Evolutionary conservation across 129 eudicot genomes (phyloP).

Genomic region (Kitagawia praeruptora): DNA sequence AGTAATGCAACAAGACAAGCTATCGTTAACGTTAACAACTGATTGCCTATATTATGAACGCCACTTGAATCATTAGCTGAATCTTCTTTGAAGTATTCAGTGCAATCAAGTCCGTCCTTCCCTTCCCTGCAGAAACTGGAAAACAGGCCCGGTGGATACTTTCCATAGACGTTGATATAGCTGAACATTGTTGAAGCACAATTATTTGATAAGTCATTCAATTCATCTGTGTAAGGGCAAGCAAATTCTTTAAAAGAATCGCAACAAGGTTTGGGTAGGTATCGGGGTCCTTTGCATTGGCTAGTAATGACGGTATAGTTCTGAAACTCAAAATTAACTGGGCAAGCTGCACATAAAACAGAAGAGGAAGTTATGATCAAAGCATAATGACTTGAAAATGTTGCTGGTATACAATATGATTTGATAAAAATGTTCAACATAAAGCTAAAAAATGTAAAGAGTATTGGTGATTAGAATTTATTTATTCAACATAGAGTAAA

Average conservation of each 20-base stretch:
- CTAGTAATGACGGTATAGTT: slow-evolving; percentile 62
- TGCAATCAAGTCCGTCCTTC: slow-evolving; percentile 50
- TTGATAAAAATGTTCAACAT: too few species aligned
- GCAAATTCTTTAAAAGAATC: slow-evolving; percentile 56
- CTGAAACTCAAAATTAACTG: slow-evolving; percentile 52
- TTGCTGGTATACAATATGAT: not conserved
- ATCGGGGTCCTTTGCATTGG: slow-evolving; percentile 64
- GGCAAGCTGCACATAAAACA: slow-evolving; percentile 48
- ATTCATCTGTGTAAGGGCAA: slow-evolving; percentile 44
- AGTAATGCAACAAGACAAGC: slow-evolving; percentile 18
- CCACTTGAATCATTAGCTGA: slow-evolving; percentile 17
- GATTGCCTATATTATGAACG: slow-evolving; percentile 3
- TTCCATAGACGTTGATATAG: slow-evolving; percentile 53
- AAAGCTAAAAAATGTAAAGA: too few species aligned
- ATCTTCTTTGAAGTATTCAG: slow-evolving; percentile 31
- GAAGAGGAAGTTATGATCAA: not conserved
- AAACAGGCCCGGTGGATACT: slow-evolving; percentile 59
- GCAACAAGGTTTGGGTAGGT: slow-evolving; percentile 47
- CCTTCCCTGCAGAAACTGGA: slow-evolving; percentile 48
- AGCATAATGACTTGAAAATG: not conserved
- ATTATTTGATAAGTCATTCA: slow-evolving; percentile 47
- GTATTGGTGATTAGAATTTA: too few species aligned
- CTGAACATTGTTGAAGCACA: slow-evolving; percentile 61
- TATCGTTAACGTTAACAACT: slow-evolving; percentile 17
- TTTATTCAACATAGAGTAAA: too few species aligned